These are phyloP conservation scores for Cairneyella variabilis DNA, from an alignment of 495 filamentous ascomycete genomes.

Conservation along the genomic window DNA sequence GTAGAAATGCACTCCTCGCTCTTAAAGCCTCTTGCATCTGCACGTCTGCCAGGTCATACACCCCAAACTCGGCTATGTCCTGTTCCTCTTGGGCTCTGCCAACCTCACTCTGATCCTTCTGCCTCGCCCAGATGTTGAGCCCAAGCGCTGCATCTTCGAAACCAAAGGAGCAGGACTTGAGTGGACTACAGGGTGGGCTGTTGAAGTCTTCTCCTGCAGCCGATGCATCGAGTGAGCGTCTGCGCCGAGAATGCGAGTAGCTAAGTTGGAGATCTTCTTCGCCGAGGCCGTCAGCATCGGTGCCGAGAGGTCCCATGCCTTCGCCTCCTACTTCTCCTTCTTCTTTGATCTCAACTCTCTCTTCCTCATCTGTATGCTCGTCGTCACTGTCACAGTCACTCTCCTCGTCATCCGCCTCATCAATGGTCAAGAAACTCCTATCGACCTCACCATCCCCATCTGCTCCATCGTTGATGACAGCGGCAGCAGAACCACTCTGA, in stretches of 20 bases:
- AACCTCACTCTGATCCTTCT: background rate
- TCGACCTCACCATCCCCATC: background rate
- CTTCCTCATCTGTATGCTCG: background rate
- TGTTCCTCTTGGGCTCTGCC: background rate
- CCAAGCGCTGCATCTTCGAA: slow-evolving; percentile 4
- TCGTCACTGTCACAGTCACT: background rate
- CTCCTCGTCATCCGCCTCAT: background rate
- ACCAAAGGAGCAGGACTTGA: slow-evolving; percentile 2
- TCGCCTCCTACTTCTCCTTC: background rate
- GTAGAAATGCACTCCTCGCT: background rate
- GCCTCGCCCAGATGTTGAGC: background rate
- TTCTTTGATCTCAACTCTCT: background rate
- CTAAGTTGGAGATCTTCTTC: background rate
- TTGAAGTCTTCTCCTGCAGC: background rate
- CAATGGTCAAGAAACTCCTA: background rate
- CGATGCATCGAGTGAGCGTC: background rate
- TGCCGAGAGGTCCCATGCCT: slow-evolving; percentile 2
- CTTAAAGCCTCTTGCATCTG: background rate
- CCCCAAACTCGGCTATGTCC: background rate
- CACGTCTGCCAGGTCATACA: background rate
- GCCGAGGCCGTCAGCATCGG: slow-evolving; percentile 10
- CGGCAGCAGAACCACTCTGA: background rate
- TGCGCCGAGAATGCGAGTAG: background rate
- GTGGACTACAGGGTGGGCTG: slow-evolving; percentile 1
- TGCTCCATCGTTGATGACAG: background rate